Base-by-base conservation (phyloP, 2,329 filamentous ascomycete genomes). In the Clonostachys sp. region DNA sequence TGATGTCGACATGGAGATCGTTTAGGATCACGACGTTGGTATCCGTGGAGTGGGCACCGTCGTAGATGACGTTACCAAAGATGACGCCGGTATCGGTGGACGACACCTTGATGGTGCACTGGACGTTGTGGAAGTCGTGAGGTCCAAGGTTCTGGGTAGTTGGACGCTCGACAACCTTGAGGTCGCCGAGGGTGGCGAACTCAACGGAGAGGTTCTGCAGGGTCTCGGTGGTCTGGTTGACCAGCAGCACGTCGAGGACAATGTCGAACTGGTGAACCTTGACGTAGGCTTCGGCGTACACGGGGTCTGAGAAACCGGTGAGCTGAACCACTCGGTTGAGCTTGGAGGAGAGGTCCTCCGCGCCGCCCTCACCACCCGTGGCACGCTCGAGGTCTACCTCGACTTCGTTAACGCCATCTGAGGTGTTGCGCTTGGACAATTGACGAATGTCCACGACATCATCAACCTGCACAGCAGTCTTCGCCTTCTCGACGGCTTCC, bases 241-340 rank as follows among this genome's bases (percentile, higher is more conserved):
- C 94, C 18, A 99, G 78, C 4, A 99, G 80, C 9, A 99, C 94
- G 61, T 99, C 94, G 24, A 99, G 79, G 14, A 99, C 87, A 59
- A 99, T 99, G 62, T 99, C 94, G 61, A 99, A 99, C 66, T 99
- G 94, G 66, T 97, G 91, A 10, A 99, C 92, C 66, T 95, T 96
- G 61, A 99, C 92, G 59, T 99, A 99, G 6, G 94, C 94, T 70
- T 99, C 94, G n/a, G 90, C 94, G 60, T 99, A 99, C 13, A 99
- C 94, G 2, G 94, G 87, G 62, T 99, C 94, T 0, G 94, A 97
- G 78, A 99, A 99, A 51, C 94, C 94, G 16, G 94, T 99, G 42
- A 99, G 81, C 68, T 99, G 94, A 18, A 99, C 94, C 36, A 99
- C 92, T 13, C 94, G 84, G 73, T 87, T 96, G 51, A 99, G 83